phyloP scores from a whole-genome alignment of 225 moss, liverwort and hornwort species.

The Thuidium tamariscinum region DNA sequence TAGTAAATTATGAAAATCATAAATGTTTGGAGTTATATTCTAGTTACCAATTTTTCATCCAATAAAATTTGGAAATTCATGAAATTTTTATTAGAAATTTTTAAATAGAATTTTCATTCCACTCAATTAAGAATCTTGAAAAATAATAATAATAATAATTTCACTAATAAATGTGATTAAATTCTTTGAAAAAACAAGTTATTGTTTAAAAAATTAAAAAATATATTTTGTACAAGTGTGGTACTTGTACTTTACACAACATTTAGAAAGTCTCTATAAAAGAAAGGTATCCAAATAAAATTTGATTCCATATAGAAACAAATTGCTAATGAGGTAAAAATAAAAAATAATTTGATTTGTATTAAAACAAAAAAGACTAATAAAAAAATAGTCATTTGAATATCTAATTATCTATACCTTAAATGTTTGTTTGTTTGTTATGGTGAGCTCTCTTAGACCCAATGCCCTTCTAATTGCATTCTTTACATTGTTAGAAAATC shows the following conservation, averaged over 20 bases:
- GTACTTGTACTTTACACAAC: too few relatives aligned
- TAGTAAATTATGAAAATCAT: too few relatives aligned
- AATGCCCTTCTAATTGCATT: too few relatives aligned
- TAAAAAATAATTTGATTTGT: not conserved
- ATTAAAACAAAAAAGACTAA: not conserved
- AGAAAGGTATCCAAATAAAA: not conserved
- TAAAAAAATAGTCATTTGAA: not conserved
- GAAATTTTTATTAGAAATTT: rapidly evolving
- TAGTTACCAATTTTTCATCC: too few relatives aligned
- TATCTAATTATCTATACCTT: too few relatives aligned
- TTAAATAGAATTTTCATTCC: not conserved
- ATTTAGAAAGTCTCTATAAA: rapidly evolving
- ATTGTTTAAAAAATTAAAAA: rapidly evolving
- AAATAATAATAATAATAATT: not conserved
- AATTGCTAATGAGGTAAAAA: too few relatives aligned
- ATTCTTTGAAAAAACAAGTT: not conserved
- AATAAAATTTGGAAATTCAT: too few relatives aligned
- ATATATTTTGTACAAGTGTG: rapidly evolving
- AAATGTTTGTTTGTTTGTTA: too few relatives aligned
- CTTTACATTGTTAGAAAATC: too few relatives aligned
- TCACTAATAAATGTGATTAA: not conserved
- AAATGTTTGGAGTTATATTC: too few relatives aligned
- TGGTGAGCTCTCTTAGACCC: too few relatives aligned
- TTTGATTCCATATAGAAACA: rapidly evolving
- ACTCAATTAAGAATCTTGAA: not conserved